Base-by-base conservation (phyloP, 148 eudicot species). In the Vaccinium vitisidaea region DNA sequence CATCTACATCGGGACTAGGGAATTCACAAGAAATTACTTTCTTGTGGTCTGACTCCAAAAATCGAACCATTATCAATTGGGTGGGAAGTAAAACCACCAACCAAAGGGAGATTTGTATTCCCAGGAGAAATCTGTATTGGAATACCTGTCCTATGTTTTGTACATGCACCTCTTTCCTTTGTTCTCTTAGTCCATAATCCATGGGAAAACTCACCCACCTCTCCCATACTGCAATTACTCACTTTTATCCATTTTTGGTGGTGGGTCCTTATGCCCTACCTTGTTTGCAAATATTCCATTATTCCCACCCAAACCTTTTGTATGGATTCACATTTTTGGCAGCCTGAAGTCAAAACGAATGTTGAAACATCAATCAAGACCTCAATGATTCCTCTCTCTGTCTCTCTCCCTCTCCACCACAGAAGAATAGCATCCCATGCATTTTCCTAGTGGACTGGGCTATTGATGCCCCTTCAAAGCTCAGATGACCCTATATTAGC, bases 351-450 rank as follows among this genome's bases (percentile, higher is more conserved):
- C 82, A 63, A 79, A 86, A 86, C 27, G 78, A 52, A 80, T 48
- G 83, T 83, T 78, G 85, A 86, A 79, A 55, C 83, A 86, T 83
- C 86, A 83, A 79, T 58, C 80, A 69, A 18, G 39, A 46, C 46
- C 73, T 36, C 27, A 6, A 67, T 48, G 23, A 82, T 67, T 76
- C 27, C 11, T 18, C 36, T 16, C 48, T 54, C 50, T 27, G 67
- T 16, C 56, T 43, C 83, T 65, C 23, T 43, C 21, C 1, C 50
- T 32, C 43, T 30, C 43, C 43, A 27, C 43, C 32, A 27, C 75
- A 32, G 9, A 32, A 32, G 49, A 76, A 49, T 48, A 49, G 55
- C 79, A 76, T 46, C 55, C 79, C 55, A 76, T 49, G 19, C 30
- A 76, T 0, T 76, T 7, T 46, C 23, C 49, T 39, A 74, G 77